These are phyloP conservation scores for Lipomyces yamanashiensis DNA, from an alignment of 805 yeast genomes.

Conservation along the genomic window DNA sequence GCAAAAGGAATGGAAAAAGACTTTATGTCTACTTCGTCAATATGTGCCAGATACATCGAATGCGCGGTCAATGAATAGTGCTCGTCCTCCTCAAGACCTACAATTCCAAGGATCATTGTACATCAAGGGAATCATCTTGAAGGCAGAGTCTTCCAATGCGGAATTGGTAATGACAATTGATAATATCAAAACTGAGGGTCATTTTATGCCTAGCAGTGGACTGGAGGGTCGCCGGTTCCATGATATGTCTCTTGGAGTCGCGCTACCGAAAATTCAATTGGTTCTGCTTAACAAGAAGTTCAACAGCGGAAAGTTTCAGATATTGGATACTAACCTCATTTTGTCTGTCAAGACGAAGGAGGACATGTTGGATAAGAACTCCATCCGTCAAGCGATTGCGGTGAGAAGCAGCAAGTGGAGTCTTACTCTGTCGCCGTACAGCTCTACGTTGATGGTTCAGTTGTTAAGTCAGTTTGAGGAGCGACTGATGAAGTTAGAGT, in stretches of 20 bases:
- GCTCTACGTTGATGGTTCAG: slow-evolving; percentile 30
- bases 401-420: slow-evolving; percentile 10
- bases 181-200: slow-evolving; percentile 26
- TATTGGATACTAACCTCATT: slow-evolving; percentile 23
- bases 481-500: slow-evolving; percentile 22
- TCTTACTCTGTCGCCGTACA: slow-evolving; percentile 27
- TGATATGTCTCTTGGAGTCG: slow-evolving; percentile 7
- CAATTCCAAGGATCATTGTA: slow-evolving; percentile 17
- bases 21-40: slow-evolving; percentile 4
- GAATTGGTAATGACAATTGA: slow-evolving; percentile 20
- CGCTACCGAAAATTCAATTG: slow-evolving; percentile 23
- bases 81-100: slow-evolving; percentile 4
- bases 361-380: not conserved
- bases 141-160: slow-evolving; percentile 22
- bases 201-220: not conserved
- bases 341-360: slow-evolving; percentile 24
- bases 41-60: slow-evolving; percentile 1
- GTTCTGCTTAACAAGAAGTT: slow-evolving; percentile 16
- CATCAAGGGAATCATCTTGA: slow-evolving; percentile 19
- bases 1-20: slow-evolving; percentile 24
- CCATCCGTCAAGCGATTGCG: slow-evolving; percentile 21
- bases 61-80: not conserved
- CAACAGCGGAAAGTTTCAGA: slow-evolving; percentile 18
- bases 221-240: not conserved
- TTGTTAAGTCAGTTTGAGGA: slow-evolving; percentile 33